A percentile compares a stretch with the other conserved stretches of the same genome.
Evolutionary conservation across 495 filamentous ascomycete genomes (phyloP).

Genomic region (Podospora tetraspora): DNA sequence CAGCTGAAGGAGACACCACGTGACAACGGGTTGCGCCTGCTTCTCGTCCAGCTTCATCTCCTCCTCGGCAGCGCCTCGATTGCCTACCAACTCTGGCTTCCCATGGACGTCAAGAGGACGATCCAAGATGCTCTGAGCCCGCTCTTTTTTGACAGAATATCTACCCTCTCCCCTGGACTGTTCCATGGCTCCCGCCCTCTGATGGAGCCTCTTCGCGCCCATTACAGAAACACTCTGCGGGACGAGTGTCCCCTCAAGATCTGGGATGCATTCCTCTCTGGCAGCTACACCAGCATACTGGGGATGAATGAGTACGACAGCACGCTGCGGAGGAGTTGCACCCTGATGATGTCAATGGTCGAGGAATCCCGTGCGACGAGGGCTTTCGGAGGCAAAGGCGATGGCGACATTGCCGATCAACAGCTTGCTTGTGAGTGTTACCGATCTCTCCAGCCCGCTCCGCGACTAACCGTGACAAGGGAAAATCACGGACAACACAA

Average conservation of each 20-base stretch:
- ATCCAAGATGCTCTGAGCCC: constrained; percentile 46
- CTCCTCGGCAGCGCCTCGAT: constrained; percentile 39
- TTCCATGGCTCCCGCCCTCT: constrained; percentile 31
- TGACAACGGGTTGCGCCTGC: constrained; percentile 36
- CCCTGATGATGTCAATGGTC: constrained; percentile 38
- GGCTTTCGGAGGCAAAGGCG: constrained; percentile 32
- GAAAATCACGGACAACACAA: constrained; percentile 23
- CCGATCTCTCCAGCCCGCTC: neutral
- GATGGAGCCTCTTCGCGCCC: constrained; percentile 32
- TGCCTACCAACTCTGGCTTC: constrained; percentile 39
- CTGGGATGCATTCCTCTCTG: constrained; percentile 40
- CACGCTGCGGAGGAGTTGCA: constrained; percentile 37
- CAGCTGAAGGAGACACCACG: constrained; percentile 32
- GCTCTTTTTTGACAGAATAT: constrained; percentile 46
- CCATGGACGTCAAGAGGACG: constrained; percentile 45
- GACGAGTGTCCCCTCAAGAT: constrained; percentile 35
- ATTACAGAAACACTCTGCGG: constrained; percentile 34
- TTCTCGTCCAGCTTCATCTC: constrained; percentile 45
- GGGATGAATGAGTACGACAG: constrained; percentile 34
- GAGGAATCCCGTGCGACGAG: constrained; percentile 42
- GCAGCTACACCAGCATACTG: constrained; percentile 43
- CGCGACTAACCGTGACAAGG: constrained; percentile 22
- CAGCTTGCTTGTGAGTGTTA: constrained; percentile 36
- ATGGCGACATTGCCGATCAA: constrained; percentile 33
- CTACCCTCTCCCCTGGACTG: constrained; percentile 43